Conservation (phyloP, 768 basidiomycete species). For the Russula vinacea region DNA sequence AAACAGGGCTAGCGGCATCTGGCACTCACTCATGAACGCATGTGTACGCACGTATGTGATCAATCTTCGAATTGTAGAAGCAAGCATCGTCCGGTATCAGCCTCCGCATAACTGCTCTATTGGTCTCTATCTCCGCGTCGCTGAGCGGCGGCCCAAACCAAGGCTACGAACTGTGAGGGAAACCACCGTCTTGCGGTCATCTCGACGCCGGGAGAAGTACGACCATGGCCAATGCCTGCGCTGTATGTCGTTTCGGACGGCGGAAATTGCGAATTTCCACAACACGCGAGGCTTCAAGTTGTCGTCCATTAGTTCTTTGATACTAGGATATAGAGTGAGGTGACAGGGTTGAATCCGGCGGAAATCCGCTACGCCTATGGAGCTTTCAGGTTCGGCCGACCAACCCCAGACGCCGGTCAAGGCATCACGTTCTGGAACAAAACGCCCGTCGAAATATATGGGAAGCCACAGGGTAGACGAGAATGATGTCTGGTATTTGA, state of each 20-base stretch:
- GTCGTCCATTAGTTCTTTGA: conserved; percentile 31
- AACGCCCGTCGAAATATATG: conserved; percentile 7
- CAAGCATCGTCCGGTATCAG: conserved; percentile 33
- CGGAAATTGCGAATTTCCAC: conserved; percentile 36
- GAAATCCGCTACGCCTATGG: conserved; percentile 29
- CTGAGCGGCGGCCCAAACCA: conserved; percentile 30
- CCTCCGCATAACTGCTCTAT: conserved; percentile 23
- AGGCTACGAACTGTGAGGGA: conserved; percentile 31
- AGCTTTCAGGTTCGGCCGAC: neutral
- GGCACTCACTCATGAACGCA: conserved; percentile 30
- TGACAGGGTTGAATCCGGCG: conserved; percentile 32
- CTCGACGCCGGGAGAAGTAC: conserved; percentile 36
- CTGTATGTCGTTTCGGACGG: conserved; percentile 31
- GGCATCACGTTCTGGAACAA: conserved; percentile 12
- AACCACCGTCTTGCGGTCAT: conserved; percentile 32
- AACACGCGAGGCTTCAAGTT: conserved; percentile 33
- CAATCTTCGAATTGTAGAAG: conserved; percentile 31
- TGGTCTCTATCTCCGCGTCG: conserved; percentile 27
- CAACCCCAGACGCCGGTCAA: conserved; percentile 16
- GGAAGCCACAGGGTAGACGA: neutral
- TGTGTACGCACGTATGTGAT: conserved; percentile 28
- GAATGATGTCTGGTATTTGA: conserved; percentile 24
- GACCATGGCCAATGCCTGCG: conserved; percentile 35
- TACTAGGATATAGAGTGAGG: conserved; percentile 33
- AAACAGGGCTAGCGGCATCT: neutral